Conservation (phyloP, 768 basidiomycete genomes). For the Termitomyces eurrhizus region DNA sequence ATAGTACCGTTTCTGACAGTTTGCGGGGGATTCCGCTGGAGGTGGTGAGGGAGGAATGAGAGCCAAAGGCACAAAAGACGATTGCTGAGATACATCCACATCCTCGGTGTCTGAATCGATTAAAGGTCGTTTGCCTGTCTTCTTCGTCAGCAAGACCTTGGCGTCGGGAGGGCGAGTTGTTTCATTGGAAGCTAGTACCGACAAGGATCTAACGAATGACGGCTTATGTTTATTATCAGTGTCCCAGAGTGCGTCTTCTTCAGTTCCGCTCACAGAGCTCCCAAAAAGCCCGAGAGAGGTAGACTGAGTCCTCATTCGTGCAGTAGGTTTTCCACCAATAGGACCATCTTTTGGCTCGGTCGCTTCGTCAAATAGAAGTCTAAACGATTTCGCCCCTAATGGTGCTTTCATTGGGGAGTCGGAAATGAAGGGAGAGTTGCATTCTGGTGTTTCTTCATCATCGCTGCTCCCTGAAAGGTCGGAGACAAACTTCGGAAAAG, state of each 20-base stretch:
- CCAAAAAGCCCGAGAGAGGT: conserved; percentile 13
- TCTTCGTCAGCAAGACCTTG: not conserved
- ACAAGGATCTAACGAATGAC: conserved; percentile 1
- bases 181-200: not conserved
- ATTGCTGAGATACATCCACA: conserved; percentile 11
- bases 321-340: conserved; percentile 6
- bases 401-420: conserved; percentile 70
- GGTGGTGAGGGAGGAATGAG: conserved; percentile 74
- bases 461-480: conserved; percentile 26
- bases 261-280: conserved; percentile 1
- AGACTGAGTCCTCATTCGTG: conserved; percentile 12
- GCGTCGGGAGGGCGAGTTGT: not conserved
- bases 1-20: conserved; percentile 21
- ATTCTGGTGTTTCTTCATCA: conserved; percentile 34
- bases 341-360: conserved; percentile 8
- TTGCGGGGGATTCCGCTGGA: conserved; percentile 27
- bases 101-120: conserved; percentile 29
- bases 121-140: conserved; percentile 41
- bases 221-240: conserved; percentile 5
- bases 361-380: conserved; percentile 58
- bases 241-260: conserved; percentile 13
- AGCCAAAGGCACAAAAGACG: conserved; percentile 19
- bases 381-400: conserved; percentile 57
- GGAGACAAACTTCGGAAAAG: conserved; percentile 31
- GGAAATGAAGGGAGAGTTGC: conserved; percentile 51